Percentiles rank a stretch among this genome's conserved stretches.
phyloP scores from a whole-genome alignment of 805 yeast species.

The Spathaspora boniae region DNA sequence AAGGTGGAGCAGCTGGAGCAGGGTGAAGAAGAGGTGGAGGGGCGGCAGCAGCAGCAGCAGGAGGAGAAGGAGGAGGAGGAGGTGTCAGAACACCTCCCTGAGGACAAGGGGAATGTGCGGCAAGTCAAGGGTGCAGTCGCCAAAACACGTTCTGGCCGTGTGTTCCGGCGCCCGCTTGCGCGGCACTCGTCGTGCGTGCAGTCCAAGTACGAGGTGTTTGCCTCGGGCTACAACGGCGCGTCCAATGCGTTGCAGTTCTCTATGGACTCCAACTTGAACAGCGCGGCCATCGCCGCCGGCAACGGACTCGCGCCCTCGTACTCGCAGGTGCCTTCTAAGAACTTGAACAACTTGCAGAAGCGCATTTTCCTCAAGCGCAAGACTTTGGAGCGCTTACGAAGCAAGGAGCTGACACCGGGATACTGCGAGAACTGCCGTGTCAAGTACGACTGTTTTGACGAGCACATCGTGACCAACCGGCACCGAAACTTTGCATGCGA shows the following conservation, averaged over 20 bases:
- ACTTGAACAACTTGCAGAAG: constrained; percentile 46
- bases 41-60: not conserved
- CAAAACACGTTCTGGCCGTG: constrained; percentile 1
- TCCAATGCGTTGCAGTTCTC: constrained; percentile 40
- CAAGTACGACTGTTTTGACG: constrained; percentile 74
- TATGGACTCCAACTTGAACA: constrained; percentile 37
- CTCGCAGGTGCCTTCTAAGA: constrained; percentile 53
- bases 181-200: constrained; percentile 40
- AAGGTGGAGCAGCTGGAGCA: too few species aligned
- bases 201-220: constrained; percentile 36
- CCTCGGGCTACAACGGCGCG: constrained; percentile 43
- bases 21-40: not conserved
- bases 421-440: constrained; percentile 93
- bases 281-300: constrained; percentile 32
- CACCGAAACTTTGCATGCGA: constrained; percentile 79
- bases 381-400: constrained; percentile 17
- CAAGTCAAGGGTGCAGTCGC: too few species aligned
- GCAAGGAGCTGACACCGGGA: constrained; percentile 51
- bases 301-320: constrained; percentile 62
- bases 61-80: constrained; percentile 6
- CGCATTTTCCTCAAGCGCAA: constrained; percentile 38
- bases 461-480: constrained; percentile 63
- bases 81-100: too few species aligned
- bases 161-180: constrained; percentile 24
- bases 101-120: too few species aligned